These are phyloP conservation scores for Pythium brassicae DNA, from an alignment of 352 stramenopile species.

Conservation along the genomic window DNA sequence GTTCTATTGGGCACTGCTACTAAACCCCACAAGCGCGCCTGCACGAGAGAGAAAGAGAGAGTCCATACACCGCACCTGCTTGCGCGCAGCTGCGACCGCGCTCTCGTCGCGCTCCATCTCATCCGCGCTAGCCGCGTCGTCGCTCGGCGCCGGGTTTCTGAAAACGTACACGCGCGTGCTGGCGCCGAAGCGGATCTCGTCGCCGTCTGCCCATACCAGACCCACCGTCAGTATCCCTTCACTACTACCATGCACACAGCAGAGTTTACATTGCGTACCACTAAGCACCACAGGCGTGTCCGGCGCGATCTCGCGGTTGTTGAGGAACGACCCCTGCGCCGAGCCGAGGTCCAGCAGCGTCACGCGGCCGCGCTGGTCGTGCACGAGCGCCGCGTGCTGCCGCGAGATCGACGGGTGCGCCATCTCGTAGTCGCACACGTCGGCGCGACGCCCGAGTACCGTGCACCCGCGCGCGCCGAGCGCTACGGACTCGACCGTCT, in stretches of 20 bases:
- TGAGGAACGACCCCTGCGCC: constrained; percentile 83
- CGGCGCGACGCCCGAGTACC: constrained; percentile 73
- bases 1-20: too few relatives aligned
- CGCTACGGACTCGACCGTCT: constrained; percentile 33
- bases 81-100: constrained; percentile 16
- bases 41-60: neutral
- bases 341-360: constrained; percentile 74
- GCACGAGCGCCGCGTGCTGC: constrained; percentile 71
- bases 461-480: constrained; percentile 54
- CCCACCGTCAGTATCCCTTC: too few relatives aligned
- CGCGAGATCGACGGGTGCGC: constrained; percentile 80
- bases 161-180: constrained; percentile 64
- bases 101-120: constrained; percentile 12
- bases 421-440: constrained; percentile 69
- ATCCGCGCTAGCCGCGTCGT: constrained; percentile 11
- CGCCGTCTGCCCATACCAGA: constrained; percentile 25
- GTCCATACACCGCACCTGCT: constrained; percentile 28
- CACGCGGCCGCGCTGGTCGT: constrained; percentile 50
- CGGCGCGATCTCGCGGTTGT: constrained; percentile 53
- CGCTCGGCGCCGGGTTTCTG: constrained; percentile 12
- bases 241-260: neutral
- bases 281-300: constrained; percentile 38
- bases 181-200: constrained; percentile 52
- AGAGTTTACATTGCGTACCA: constrained; percentile 14
- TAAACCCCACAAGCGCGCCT: too few relatives aligned